These are phyloP conservation scores for Pseudopithomyces maydicus DNA, from an alignment of 2,329 filamentous ascomycete genomes.

Conservation along the genomic window DNA sequence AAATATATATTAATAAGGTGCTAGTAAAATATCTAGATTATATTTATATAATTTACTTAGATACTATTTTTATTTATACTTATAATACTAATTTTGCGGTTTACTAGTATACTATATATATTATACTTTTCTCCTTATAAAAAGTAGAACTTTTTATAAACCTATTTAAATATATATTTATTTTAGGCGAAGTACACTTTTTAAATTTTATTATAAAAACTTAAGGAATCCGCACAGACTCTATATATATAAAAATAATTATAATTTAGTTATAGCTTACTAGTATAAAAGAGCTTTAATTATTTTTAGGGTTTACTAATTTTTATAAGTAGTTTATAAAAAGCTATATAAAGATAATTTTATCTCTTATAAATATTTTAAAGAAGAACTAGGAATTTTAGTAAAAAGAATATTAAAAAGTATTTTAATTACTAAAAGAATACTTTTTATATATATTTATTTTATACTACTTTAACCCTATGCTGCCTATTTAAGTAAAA, in stretches of 20 bases:
- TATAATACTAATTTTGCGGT: not conserved
- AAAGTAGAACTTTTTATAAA: not conserved
- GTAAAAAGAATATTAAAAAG: not conserved
- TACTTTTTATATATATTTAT: not conserved
- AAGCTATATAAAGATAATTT: not conserved
- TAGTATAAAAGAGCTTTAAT: not conserved
- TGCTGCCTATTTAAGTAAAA: not conserved
- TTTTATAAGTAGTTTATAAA: constrained; percentile 4
- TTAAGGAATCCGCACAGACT: not conserved
- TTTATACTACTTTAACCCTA: not conserved
- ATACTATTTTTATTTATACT: constrained; percentile 19
- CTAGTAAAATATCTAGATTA: constrained; percentile 13
- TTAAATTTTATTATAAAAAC: not conserved
- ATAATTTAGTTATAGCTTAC: not conserved
- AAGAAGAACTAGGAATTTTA: constrained; percentile 1
- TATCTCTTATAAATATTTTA: not conserved
- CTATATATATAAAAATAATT: not conserved
- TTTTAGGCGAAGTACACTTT: not conserved
- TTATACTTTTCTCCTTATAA: not conserved
- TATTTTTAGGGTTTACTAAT: constrained; percentile 3
- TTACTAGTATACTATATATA: not conserved
- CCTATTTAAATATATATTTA: not conserved
- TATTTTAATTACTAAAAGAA: not conserved
- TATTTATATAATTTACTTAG: constrained; percentile 18
- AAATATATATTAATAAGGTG: constrained; percentile 17